Evolutionary conservation across 2,329 filamentous ascomycete genomes (phyloP).

Genomic region (Colletotrichum spinosum): DNA sequence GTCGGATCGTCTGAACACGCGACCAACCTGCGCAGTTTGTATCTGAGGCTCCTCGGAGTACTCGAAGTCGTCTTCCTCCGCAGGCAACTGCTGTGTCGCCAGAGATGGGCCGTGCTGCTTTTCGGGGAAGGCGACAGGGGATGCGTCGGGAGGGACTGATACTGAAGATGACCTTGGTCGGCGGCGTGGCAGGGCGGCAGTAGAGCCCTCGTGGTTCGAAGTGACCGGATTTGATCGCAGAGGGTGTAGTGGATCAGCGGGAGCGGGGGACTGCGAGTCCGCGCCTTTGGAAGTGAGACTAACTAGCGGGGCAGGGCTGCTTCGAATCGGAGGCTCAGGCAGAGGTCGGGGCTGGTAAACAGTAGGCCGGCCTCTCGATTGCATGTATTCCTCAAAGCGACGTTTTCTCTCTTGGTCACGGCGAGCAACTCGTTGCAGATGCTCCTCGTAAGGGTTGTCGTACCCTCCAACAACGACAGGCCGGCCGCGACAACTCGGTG

Average conservation of each 20-base stretch:
- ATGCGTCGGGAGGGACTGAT: slow-evolving; percentile 13
- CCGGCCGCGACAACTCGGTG: slow-evolving; percentile 19
- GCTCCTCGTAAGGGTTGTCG: slow-evolving; percentile 33
- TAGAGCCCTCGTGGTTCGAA: slow-evolving; percentile 30
- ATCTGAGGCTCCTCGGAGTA: slow-evolving; percentile 27
- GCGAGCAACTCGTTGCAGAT: slow-evolving; percentile 27
- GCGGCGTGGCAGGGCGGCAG: slow-evolving; percentile 17
- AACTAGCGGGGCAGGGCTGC: slow-evolving; percentile 13
- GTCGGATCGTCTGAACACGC: slow-evolving; percentile 24
- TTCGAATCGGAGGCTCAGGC: slow-evolving; percentile 30
- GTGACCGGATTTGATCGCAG: slow-evolving; percentile 34
- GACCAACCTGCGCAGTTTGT: slow-evolving; percentile 24
- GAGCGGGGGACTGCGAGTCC: slow-evolving; percentile 27
- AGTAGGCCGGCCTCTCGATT: background rate
- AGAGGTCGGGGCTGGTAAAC: slow-evolving; percentile 11
- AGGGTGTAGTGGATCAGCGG: slow-evolving; percentile 33
- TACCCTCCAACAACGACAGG: slow-evolving; percentile 35
- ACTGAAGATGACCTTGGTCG: slow-evolving; percentile 30
- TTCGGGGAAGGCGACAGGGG: slow-evolving; percentile 6
- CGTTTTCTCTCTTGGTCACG: slow-evolving; percentile 19
- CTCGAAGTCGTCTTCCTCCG: slow-evolving; percentile 14
- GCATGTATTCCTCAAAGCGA: slow-evolving; percentile 8
- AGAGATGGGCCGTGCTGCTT: slow-evolving; percentile 3
- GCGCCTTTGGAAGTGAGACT: slow-evolving; percentile 19
- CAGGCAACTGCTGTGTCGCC: slow-evolving; percentile 3